A percentile compares a stretch with the other conserved stretches of the same genome.
phyloP scores from a whole-genome alignment of 1,284 basidiomycete species.

The Schizophyllum amplum region DNA sequence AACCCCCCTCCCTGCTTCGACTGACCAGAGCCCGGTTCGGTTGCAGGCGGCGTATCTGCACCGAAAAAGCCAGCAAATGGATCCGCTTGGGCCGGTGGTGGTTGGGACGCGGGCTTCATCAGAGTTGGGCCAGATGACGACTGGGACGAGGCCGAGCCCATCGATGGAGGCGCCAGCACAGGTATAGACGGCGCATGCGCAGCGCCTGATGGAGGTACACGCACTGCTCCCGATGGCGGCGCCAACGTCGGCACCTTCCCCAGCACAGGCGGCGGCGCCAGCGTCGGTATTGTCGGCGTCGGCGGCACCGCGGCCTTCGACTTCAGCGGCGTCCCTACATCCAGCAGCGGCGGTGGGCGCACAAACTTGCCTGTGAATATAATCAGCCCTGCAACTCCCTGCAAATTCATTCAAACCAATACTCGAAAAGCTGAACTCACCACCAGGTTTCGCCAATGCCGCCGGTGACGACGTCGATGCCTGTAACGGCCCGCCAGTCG shows the following conservation, averaged over 20 bases:
- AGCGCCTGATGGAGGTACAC: no score
- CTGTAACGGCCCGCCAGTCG: conserved; percentile 1
- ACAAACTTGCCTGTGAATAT: neutral
- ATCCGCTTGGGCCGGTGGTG: neutral
- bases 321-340: conserved; percentile 3
- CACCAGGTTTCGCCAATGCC: neutral
- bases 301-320: conserved; percentile 6
- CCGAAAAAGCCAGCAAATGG: neutral
- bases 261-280: no score
- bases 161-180: conserved; percentile 3
- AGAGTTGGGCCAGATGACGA: neutral
- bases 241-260: no score
- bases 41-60: neutral
- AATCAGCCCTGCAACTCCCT: neutral
- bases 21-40: conserved; percentile 11
- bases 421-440: no score
- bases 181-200: no score
- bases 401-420: neutral
- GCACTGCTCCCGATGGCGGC: no score
- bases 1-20: conserved; percentile 34
- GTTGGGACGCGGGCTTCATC: neutral
- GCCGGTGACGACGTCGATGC: conserved; percentile 4
- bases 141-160: neutral
- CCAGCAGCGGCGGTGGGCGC: neutral
- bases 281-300: no score